Conservation (phyloP, 495 filamentous ascomycete species). For the Tuber indicum region DNA sequence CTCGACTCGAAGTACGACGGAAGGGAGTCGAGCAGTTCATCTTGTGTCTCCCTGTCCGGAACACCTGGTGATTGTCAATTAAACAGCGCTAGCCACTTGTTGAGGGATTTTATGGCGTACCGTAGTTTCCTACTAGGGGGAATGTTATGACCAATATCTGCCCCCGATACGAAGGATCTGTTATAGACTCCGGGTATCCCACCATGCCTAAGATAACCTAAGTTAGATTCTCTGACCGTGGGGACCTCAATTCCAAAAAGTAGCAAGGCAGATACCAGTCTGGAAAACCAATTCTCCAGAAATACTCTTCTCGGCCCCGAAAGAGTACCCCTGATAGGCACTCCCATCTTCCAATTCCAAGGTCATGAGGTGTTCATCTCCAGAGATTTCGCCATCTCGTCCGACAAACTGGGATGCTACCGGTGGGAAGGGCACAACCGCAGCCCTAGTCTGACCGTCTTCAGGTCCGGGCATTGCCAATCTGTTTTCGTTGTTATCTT, state of each 20-base stretch:
- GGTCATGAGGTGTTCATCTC: conserved; percentile 57
- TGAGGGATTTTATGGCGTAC: conserved; percentile 37
- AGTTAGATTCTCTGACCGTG: conserved; percentile 11
- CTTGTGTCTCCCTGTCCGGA: conserved; percentile 71
- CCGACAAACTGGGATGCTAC: conserved; percentile 50
- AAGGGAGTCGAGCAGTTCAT: conserved; percentile 72
- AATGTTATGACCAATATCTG: conserved; percentile 90
- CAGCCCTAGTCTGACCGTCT: conserved; percentile 10
- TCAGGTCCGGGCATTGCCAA: conserved; percentile 19
- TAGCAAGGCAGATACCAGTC: conserved; percentile 48
- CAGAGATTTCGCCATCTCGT: conserved; percentile 34
- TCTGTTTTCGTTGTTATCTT: not conserved
- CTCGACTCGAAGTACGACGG: conserved; percentile 86
- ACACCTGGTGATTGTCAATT: conserved; percentile 47
- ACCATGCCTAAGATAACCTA: conserved; percentile 66
- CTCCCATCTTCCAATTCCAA: conserved; percentile 88
- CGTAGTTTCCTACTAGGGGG: conserved; percentile 89
- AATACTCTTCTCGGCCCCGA: conserved; percentile 84
- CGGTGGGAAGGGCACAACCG: conserved; percentile 47
- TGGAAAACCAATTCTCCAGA: conserved; percentile 98
- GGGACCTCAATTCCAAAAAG: not conserved
- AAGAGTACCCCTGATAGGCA: conserved; percentile 86
- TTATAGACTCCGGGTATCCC: conserved; percentile 92
- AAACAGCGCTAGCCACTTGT: not conserved
- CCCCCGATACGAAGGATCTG: conserved; percentile 85